Conservation (phyloP, 2,329 filamentous ascomycete genomes). For the Talaromyces sp. region DNA sequence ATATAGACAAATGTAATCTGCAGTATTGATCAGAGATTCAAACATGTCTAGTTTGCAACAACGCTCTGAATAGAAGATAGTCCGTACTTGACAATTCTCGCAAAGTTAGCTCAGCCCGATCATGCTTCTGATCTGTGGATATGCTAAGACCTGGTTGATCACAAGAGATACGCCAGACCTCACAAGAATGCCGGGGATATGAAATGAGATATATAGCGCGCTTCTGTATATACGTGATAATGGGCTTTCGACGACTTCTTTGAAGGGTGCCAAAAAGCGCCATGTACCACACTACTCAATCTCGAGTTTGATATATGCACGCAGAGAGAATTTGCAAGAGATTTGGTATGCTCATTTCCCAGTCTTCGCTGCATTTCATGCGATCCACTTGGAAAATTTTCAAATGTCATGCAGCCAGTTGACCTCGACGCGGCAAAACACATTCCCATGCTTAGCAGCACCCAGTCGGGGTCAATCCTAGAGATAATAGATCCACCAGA, state of each 20-base stretch:
- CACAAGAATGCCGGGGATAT: background rate
- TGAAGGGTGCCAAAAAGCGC: background rate
- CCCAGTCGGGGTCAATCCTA: no score
- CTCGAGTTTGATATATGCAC: background rate
- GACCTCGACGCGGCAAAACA: no score
- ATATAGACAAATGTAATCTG: background rate
- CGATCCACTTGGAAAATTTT: no score
- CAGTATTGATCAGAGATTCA: background rate
- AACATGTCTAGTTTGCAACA: background rate
- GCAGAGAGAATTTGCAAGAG: background rate
- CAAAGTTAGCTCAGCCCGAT: background rate
- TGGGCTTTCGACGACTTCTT: background rate
- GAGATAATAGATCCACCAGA: no score
- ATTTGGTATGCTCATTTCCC: background rate
- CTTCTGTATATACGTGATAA: background rate
- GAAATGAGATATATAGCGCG: background rate
- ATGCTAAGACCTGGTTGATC: background rate
- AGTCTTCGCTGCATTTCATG: background rate
- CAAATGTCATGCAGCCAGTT: no score
- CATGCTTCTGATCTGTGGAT: background rate
- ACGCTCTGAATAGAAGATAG: no score
- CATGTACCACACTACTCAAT: background rate
- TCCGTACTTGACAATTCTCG: background rate
- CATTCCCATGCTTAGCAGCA: no score
- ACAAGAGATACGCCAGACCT: background rate